Evolutionary conservation across 1,284 basidiomycete species (phyloP).

Genomic region (Boletus hoseneyae): DNA sequence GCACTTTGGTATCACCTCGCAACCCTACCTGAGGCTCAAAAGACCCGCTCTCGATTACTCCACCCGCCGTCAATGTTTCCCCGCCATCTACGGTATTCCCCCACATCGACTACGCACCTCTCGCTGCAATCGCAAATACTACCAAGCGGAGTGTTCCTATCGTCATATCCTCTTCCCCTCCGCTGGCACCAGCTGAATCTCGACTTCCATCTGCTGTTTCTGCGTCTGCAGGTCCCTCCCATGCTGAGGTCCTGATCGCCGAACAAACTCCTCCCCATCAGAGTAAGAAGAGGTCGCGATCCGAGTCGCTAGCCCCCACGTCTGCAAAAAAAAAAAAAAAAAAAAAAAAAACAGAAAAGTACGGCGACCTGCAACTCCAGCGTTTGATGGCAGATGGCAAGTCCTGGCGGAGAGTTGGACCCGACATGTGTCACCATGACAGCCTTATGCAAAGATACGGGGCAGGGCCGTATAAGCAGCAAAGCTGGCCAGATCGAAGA

Average conservation of each 20-base stretch:
- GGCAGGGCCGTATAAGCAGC: constrained; percentile 69
- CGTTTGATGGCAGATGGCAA: constrained; percentile 53
- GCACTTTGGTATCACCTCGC: too few relatives aligned
- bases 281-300: constrained; percentile 13
- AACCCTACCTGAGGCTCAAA: too few relatives aligned
- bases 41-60: too few relatives aligned
- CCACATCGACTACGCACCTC: constrained; percentile 6
- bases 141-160: constrained; percentile 20
- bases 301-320: constrained; percentile 13
- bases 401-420: constrained; percentile 72
- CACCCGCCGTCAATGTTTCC: constrained; percentile 7
- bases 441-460: constrained; percentile 66
- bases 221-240: not conserved
- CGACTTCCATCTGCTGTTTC: not conserved
- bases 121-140: constrained; percentile 1
- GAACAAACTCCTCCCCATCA: constrained; percentile 6
- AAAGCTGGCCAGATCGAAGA: constrained; percentile 70
- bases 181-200: not conserved
- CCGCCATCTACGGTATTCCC: constrained; percentile 21
- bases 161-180: constrained; percentile 22
- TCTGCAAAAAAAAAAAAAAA: too few relatives aligned
- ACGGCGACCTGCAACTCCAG: constrained; percentile 46
- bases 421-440: constrained; percentile 78
- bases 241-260: constrained; percentile 1
- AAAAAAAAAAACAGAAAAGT: constrained; percentile 26